Percentiles rank a stretch among this genome's conserved stretches.
These are phyloP conservation scores for Neocallimastix lanati DNA, from an alignment of 192 early-diverging fungal genomes.

Conservation along the genomic window DNA sequence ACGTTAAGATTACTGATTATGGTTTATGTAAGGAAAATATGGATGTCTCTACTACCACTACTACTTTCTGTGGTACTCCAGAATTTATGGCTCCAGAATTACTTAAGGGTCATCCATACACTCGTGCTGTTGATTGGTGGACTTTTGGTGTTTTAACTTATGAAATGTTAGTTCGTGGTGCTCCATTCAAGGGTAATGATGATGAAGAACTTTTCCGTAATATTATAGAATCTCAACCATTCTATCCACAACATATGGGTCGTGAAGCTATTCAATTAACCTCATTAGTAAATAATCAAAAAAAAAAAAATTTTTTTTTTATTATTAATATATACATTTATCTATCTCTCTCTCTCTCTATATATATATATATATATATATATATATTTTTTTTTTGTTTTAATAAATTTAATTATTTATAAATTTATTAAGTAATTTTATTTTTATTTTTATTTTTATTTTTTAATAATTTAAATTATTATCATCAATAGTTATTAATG, in stretches of 20 bases:
- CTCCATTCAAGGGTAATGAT: conserved; percentile 85
- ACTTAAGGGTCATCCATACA: conserved; percentile 82
- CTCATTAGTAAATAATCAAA: conserved; percentile 49
- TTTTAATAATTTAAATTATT: no score
- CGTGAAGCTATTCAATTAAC: conserved; percentile 79
- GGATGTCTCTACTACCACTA: conserved; percentile 67
- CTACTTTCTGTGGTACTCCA: conserved; percentile 93
- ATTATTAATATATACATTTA: no score
- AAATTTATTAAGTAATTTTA: no score
- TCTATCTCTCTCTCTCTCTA: no score
- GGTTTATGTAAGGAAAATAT: conserved; percentile 95
- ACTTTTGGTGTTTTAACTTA: conserved; percentile 80
- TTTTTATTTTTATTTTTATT: no score
- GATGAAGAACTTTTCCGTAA: conserved; percentile 97
- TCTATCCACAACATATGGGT: conserved; percentile 89
- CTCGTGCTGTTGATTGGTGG: conserved; percentile 96
- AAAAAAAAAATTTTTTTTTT: no score
- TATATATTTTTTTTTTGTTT: no score
- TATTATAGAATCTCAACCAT: conserved; percentile 83
- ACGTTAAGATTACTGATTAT: conserved; percentile 96
- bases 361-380: no score
- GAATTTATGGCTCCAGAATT: conserved; percentile 99
- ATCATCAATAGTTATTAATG: no score
- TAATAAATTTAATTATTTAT: no score
- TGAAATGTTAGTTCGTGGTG: conserved; percentile 72